phyloP scores from a whole-genome alignment of 768 basidiomycete genomes.

The Termitomyces sp. region DNA sequence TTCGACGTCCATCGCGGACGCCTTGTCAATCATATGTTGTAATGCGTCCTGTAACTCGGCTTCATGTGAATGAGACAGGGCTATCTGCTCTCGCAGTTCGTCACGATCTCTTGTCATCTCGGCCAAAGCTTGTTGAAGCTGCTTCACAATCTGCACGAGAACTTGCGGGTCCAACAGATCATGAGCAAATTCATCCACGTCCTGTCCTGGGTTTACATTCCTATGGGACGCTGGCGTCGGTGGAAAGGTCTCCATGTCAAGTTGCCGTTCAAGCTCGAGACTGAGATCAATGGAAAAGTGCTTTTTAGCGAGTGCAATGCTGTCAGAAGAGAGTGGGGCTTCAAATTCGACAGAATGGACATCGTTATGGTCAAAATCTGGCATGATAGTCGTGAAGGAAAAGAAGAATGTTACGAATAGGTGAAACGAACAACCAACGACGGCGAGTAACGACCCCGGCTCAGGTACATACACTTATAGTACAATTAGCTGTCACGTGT shows the following conservation, averaged over 20 bases:
- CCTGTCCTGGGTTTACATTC: constrained; percentile 11
- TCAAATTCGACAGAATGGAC: constrained; percentile 32
- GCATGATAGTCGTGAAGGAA: constrained; percentile 18
- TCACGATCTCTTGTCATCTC: constrained; percentile 70
- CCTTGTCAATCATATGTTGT: constrained; percentile 60
- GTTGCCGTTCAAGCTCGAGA: constrained; percentile 74
- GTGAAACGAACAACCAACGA: neutral
- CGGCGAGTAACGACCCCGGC: neutral
- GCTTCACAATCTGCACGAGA: constrained; percentile 68
- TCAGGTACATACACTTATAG: neutral
- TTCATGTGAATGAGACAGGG: constrained; percentile 45
- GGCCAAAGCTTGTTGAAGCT: constrained; percentile 59
- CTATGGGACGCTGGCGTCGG: constrained; percentile 32
- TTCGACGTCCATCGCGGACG: constrained; percentile 49
- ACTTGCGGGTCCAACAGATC: constrained; percentile 69
- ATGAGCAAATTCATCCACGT: constrained; percentile 13
- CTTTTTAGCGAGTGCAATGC: constrained; percentile 17
- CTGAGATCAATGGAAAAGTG: constrained; percentile 71
- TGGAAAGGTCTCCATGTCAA: constrained; percentile 57
- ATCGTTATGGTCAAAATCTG: constrained; percentile 24
- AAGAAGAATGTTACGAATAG: neutral
- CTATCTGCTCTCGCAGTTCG: constrained; percentile 48
- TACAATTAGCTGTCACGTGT: neutral
- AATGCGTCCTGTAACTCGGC: constrained; percentile 59
- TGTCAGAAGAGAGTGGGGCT: constrained; percentile 26